Evolutionary conservation across 352 stramenopile species (phyloP).

Genomic region (Pythium brassicae): DNA sequence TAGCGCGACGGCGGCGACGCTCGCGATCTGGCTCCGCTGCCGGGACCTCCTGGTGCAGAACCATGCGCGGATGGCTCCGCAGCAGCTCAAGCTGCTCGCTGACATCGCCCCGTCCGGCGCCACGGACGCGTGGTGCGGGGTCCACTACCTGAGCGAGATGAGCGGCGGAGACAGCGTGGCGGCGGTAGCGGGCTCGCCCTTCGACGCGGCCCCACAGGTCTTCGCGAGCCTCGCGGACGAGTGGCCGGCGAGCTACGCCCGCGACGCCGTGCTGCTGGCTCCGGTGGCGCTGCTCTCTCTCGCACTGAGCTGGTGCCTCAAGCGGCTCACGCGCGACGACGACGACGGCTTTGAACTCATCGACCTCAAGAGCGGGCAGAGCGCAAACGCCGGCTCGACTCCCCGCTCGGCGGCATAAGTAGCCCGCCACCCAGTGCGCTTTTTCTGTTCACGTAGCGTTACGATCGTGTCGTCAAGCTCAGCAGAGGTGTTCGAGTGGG

Average conservation of each 20-base stretch:
- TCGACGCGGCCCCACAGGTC: slow-evolving; percentile 10
- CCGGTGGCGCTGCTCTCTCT: slow-evolving; percentile 1
- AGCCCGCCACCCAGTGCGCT: neutral
- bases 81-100: slow-evolving; percentile 10
- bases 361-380: neutral
- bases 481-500: neutral
- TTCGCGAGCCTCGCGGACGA: slow-evolving; percentile 10
- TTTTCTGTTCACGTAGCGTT: neutral
- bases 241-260: slow-evolving; percentile 7
- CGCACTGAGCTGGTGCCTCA: slow-evolving; percentile 6
- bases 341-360: slow-evolving; percentile 12
- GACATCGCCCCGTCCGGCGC: slow-evolving; percentile 7
- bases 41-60: slow-evolving; percentile 12
- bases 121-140: slow-evolving; percentile 16
- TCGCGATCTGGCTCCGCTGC: slow-evolving; percentile 12
- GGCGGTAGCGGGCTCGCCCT: slow-evolving; percentile 1
- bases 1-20: neutral
- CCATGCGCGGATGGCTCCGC: neutral
- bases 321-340: neutral
- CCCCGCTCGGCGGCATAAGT: neutral
- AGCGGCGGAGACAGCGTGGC: neutral
- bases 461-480: too few relatives aligned
- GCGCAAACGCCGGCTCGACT: slow-evolving; percentile 1
- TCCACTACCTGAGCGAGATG: slow-evolving; percentile 1
- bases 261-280: slow-evolving; percentile 8